These are phyloP conservation scores for Paracoccidioides brasiliensis DNA, from an alignment of 2,329 filamentous ascomycete species.

Conservation along the genomic window DNA sequence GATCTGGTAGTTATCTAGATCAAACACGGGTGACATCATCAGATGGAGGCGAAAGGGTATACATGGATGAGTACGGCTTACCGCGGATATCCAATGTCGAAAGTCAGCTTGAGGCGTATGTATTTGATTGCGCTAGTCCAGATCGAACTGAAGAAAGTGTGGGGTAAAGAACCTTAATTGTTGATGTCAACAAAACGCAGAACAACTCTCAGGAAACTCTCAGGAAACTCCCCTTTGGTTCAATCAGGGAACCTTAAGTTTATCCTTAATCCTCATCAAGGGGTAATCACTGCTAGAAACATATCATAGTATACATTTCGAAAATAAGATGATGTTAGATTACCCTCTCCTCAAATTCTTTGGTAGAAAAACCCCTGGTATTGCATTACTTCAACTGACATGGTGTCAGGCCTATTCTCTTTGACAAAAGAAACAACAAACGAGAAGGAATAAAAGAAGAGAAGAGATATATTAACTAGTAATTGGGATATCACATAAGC, in stretches of 20 bases:
- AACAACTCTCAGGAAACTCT: too few relatives aligned
- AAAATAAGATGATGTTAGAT: background rate
- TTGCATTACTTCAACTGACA: background rate
- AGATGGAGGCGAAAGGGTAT: background rate
- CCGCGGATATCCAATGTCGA: background rate
- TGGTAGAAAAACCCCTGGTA: background rate
- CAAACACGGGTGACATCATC: background rate
- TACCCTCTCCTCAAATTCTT: background rate
- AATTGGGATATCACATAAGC: background rate
- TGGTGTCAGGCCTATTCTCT: background rate
- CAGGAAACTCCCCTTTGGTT: too few relatives aligned
- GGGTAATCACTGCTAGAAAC: background rate
- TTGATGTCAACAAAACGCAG: background rate
- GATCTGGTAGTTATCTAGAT: background rate
- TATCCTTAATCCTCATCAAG: too few relatives aligned
- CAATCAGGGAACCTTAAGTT: background rate
- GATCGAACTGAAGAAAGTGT: background rate
- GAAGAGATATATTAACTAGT: background rate
- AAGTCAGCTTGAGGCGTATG: background rate
- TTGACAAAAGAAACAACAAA: background rate
- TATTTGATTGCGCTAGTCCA: background rate
- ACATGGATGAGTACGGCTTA: background rate
- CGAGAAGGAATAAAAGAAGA: too few relatives aligned
- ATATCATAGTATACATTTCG: background rate
- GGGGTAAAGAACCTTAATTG: slow-evolving; percentile 1